These are phyloP conservation scores for Eimeria praecox DNA, from an alignment of 169 alveolate species.

Conservation along the genomic window DNA sequence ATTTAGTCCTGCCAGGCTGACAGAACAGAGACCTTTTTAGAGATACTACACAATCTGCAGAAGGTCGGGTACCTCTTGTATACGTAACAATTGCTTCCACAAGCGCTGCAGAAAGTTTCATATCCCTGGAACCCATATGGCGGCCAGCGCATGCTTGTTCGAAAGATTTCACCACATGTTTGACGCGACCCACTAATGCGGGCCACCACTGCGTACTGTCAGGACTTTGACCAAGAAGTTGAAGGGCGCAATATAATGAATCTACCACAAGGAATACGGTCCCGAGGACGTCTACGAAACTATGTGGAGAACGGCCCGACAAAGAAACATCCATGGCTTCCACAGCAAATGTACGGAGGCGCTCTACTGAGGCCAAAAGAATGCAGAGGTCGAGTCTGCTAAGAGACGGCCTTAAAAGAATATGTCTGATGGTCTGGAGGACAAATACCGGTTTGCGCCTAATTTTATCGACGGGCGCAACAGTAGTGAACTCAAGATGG, in stretches of 20 bases:
- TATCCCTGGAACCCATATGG: not conserved
- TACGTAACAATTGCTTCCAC: not conserved
- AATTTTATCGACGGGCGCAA: not conserved
- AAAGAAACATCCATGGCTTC: not conserved
- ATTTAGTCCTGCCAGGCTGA: not conserved
- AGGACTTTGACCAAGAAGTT: slow-evolving; percentile 7
- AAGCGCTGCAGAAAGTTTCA: not conserved
- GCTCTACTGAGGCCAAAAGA: not conserved
- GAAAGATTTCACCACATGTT: not conserved
- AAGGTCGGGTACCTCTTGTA: not conserved
- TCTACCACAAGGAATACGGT: not conserved
- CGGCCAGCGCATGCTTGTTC: too few species aligned
- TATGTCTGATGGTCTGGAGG: not conserved
- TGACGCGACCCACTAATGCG: not conserved
- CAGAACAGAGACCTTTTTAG: slow-evolving; percentile 24
- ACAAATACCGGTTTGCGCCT: not conserved
- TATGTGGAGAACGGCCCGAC: not conserved
- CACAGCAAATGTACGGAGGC: not conserved
- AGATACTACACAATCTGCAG: not conserved
- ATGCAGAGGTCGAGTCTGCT: too few species aligned
- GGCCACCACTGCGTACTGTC: slow-evolving; percentile 27
- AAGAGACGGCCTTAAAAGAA: not conserved
- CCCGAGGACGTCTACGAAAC: not conserved
- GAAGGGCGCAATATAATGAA: slow-evolving; percentile 2
- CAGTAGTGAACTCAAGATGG: not conserved